phyloP scores from a whole-genome alignment of 1,139 yeast species.

The Arxiozyma heterogenica region DNA sequence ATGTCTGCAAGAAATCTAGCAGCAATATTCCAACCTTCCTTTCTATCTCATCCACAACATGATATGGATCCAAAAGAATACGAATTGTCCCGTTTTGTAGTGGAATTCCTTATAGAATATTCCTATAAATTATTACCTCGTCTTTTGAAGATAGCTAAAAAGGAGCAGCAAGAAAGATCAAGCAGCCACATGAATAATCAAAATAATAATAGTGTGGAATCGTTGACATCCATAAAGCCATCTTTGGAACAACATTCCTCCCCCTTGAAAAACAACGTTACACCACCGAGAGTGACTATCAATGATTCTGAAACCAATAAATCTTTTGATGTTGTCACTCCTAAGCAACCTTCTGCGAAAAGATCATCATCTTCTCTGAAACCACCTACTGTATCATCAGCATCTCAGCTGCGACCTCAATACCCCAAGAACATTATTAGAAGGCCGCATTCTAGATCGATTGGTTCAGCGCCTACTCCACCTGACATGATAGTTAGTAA shows the following conservation, averaged over 20 bases:
- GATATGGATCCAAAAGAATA: slow-evolving; percentile 89
- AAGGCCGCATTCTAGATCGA: slow-evolving; percentile 53
- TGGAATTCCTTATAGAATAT: slow-evolving; percentile 82
- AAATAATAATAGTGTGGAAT: background rate
- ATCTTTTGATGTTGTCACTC: background rate
- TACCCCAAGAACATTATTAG: slow-evolving; percentile 6
- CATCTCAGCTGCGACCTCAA: background rate
- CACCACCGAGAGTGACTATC: slow-evolving; percentile 1
- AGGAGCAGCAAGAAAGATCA: slow-evolving; percentile 16
- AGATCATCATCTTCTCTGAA: slow-evolving; percentile 1
- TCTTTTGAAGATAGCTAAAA: slow-evolving; percentile 31
- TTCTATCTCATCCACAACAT: slow-evolving; percentile 84
- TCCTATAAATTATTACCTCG: slow-evolving; percentile 68
- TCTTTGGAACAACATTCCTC: background rate
- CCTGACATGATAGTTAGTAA: slow-evolving; percentile 39
- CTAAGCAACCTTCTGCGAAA: background rate
- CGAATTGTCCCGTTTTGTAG: slow-evolving; percentile 75
- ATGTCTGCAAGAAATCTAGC: slow-evolving; percentile 93
- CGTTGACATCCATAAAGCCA: background rate
- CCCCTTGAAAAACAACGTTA: background rate
- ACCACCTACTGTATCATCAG: slow-evolving; percentile 1
- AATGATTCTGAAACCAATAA: background rate
- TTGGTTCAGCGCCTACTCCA: slow-evolving; percentile 44
- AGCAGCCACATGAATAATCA: background rate
- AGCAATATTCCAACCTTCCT: slow-evolving; percentile 92